phyloP scores from a whole-genome alignment of 169 alveolate species.

The Cryptosporidium ryanae region DNA sequence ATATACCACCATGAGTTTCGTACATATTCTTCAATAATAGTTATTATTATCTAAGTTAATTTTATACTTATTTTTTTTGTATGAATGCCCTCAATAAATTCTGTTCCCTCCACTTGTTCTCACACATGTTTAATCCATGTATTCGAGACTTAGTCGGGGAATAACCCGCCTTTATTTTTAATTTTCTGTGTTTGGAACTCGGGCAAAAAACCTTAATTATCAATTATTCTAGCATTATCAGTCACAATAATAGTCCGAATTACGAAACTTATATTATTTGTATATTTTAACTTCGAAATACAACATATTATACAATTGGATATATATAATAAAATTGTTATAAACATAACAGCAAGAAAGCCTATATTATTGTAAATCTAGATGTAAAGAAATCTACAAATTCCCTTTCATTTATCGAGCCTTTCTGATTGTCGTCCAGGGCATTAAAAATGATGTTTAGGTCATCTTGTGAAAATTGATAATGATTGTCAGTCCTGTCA shows the following conservation, averaged over 20 bases:
- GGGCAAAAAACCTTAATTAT: too few relatives aligned
- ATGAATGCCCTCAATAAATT: too few relatives aligned
- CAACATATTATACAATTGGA: background rate
- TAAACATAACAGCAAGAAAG: background rate
- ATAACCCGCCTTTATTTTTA: too few relatives aligned
- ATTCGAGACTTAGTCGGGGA: too few relatives aligned
- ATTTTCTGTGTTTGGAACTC: too few relatives aligned
- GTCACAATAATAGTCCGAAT: too few relatives aligned
- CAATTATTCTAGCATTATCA: too few relatives aligned
- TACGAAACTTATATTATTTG: too few relatives aligned
- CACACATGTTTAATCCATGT: too few relatives aligned
- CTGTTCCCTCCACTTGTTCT: too few relatives aligned
- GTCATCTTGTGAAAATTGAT: slow-evolving; percentile 87
- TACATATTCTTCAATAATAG: background rate
- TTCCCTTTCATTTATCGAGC: slow-evolving; percentile 90
- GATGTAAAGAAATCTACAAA: slow-evolving; percentile 76
- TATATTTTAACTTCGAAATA: background rate
- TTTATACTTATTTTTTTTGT: too few relatives aligned
- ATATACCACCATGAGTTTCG: slow-evolving; percentile 42
- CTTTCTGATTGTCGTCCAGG: slow-evolving; percentile 90
- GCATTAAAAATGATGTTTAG: slow-evolving; percentile 88
- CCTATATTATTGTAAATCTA: slow-evolving; percentile 28
- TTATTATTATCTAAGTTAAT: too few relatives aligned
- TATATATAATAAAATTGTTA: background rate
- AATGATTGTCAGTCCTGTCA: slow-evolving; percentile 87